Evolutionary conservation across 1,284 basidiomycete species (phyloP).

Genomic region (Leccinum solheimii): DNA sequence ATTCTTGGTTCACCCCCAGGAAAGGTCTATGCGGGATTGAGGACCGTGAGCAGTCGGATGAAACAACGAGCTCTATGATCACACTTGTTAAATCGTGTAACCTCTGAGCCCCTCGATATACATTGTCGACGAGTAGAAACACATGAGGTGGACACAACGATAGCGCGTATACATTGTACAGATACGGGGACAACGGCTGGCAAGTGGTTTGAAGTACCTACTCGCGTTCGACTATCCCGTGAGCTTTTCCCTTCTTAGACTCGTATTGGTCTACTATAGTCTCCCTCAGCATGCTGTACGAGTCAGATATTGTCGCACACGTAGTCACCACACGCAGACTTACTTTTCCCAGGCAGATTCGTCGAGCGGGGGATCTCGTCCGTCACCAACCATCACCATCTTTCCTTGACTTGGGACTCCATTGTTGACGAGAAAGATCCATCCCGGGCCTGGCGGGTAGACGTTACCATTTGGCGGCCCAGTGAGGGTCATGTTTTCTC

Average conservation of each 20-base stretch:
- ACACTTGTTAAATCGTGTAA: constrained; percentile 12
- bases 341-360: constrained; percentile 56
- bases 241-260: constrained; percentile 34
- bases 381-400: constrained; percentile 72
- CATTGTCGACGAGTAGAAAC: constrained; percentile 12
- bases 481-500: constrained; percentile 44
- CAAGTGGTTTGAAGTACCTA: background rate
- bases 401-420: constrained; percentile 68
- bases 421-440: constrained; percentile 69
- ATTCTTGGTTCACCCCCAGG: constrained; percentile 96
- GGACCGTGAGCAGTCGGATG: constrained; percentile 92
- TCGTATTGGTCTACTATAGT: constrained; percentile 58
- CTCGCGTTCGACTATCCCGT: constrained; percentile 7
- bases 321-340: constrained; percentile 34
- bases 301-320: constrained; percentile 7
- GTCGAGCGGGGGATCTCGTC: constrained; percentile 58
- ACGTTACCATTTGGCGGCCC: constrained; percentile 64
- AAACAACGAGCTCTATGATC: constrained; percentile 77
- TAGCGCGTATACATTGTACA: background rate
- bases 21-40: constrained; percentile 91
- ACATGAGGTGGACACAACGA: constrained; percentile 4
- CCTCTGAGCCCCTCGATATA: background rate
- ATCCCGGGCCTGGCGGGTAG: constrained; percentile 82
- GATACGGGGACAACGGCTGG: background rate
- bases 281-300: constrained; percentile 40